These are phyloP conservation scores for Alternaria hordeiaustralica DNA, from an alignment of 2,329 filamentous ascomycete species.

Conservation along the genomic window DNA sequence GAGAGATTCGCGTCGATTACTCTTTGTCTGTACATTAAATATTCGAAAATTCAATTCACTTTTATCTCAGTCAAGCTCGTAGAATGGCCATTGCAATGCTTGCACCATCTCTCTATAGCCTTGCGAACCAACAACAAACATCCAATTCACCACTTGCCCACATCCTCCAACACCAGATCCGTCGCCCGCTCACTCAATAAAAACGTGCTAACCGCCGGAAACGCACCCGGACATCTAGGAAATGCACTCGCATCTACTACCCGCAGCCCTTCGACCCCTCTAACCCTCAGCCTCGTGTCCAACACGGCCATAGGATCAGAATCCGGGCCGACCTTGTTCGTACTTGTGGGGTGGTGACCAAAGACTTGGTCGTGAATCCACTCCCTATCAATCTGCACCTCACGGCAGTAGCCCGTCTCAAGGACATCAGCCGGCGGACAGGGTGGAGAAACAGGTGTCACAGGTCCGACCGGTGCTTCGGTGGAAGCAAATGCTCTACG, in stretches of 20 bases:
- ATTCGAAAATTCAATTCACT: background rate
- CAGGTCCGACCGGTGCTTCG: slow-evolving; percentile 54
- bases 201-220: slow-evolving; percentile 59
- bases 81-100: background rate
- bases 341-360: slow-evolving; percentile 27
- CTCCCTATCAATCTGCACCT: slow-evolving; percentile 18
- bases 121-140: background rate
- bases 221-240: slow-evolving; percentile 55
- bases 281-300: slow-evolving; percentile 44
- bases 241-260: slow-evolving; percentile 48
- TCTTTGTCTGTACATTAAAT: background rate
- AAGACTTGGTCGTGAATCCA: slow-evolving; percentile 29
- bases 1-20: background rate
- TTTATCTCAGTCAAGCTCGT: background rate
- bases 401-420: slow-evolving; percentile 25
- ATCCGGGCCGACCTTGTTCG: slow-evolving; percentile 29
- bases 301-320: slow-evolving; percentile 42
- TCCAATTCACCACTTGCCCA: background rate
- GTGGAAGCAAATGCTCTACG: slow-evolving; percentile 62
- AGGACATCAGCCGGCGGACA: slow-evolving; percentile 47
- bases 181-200: slow-evolving; percentile 27
- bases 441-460: slow-evolving; percentile 46
- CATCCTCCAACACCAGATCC: slow-evolving; percentile 28
- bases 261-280: slow-evolving; percentile 58
- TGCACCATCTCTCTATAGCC: background rate